Conservation (phyloP, 2,329 filamentous ascomycete species). For the Xylariaceae sp. region DNA sequence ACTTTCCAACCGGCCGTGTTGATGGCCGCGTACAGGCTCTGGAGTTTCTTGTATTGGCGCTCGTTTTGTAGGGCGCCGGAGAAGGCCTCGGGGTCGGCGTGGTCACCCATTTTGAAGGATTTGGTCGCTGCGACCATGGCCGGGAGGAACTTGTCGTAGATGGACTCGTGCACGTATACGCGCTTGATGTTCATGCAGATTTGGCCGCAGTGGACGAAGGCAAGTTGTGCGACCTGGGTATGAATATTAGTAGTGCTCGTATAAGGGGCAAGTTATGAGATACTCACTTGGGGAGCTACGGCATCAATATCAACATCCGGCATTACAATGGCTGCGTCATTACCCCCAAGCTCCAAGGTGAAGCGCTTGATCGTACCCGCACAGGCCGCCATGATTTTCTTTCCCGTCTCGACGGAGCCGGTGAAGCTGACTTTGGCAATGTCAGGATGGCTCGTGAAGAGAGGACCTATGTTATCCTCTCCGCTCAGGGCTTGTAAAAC, state of each 20-base stretch:
- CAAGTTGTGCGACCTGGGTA: background rate
- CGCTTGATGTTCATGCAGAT: constrained; percentile 46
- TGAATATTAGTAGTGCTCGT: background rate
- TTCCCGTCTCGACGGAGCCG: constrained; percentile 55
- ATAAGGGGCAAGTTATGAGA: constrained; percentile 23
- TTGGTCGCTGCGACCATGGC: constrained; percentile 35
- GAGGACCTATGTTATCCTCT: constrained; percentile 54
- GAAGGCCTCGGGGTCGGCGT: background rate
- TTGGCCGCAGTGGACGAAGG: constrained; percentile 45
- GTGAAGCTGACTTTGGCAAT: constrained; percentile 61
- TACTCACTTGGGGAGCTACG: constrained; percentile 30
- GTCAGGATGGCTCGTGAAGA: constrained; percentile 53
- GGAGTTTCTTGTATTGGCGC: constrained; percentile 24
- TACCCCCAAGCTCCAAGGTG: constrained; percentile 60
- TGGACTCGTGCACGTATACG: constrained; percentile 51
- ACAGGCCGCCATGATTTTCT: constrained; percentile 53
- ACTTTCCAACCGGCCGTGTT: background rate
- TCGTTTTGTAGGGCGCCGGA: constrained; percentile 22
- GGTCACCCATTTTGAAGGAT: constrained; percentile 11
- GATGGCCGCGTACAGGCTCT: constrained; percentile 23
- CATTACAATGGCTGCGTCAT: constrained; percentile 54
- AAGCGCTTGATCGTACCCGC: constrained; percentile 55
- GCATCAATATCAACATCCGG: constrained; percentile 46
- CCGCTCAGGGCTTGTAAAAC: constrained; percentile 57
- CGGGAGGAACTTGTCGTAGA: constrained; percentile 41